A percentile compares a stretch with the other conserved stretches of the same genome.
phyloP scores from a whole-genome alignment of 805 yeast genomes.

The Yamadazyma phyllophila region DNA sequence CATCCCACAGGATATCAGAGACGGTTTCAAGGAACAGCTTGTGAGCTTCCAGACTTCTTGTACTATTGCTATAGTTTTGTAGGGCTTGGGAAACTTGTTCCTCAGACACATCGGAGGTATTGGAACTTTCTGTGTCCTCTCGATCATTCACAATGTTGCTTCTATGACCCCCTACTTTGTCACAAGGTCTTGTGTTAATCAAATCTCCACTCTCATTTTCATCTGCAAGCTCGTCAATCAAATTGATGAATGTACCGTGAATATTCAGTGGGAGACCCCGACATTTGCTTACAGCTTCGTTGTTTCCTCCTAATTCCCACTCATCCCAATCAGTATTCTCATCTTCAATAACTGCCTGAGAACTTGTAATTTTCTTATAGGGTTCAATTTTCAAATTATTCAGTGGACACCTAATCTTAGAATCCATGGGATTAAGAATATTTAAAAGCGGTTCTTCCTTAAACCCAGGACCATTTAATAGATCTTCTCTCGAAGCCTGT shows the following conservation, averaged over 20 bases:
- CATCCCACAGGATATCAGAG: slow-evolving; percentile 1
- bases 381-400: no score
- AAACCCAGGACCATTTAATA: background rate
- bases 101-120: no score
- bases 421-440: background rate
- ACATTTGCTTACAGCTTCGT: background rate
- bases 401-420: no score
- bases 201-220: background rate
- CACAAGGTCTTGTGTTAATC: no score
- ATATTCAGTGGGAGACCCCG: background rate
- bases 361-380: background rate
- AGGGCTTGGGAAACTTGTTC: background rate
- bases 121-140: no score
- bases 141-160: no score
- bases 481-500: background rate
- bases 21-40: background rate
- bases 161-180: no score
- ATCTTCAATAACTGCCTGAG: background rate
- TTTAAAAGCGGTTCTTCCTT: background rate
- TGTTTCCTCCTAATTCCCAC: background rate
- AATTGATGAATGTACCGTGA: background rate
- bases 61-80: background rate
- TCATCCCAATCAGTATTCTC: background rate
- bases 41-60: background rate
- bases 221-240: background rate